These are phyloP conservation scores for Helotiales sp. DNA, from an alignment of 2,329 filamentous ascomycete species.

Conservation along the genomic window DNA sequence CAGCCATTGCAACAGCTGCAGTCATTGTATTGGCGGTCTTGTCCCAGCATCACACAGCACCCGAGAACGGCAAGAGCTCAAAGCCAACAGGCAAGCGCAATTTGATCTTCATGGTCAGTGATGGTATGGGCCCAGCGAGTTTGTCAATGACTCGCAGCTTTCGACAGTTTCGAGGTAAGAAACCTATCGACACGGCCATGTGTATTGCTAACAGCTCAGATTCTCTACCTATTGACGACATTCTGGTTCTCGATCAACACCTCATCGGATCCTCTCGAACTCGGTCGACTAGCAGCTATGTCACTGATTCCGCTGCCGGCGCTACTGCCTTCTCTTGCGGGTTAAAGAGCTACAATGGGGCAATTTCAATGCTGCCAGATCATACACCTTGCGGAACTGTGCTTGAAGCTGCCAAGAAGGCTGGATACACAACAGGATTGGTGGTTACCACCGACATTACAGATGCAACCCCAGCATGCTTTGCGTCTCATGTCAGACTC, in stretches of 20 bases:
- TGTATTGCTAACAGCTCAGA: constrained; percentile 38
- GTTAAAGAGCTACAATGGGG: constrained; percentile 93
- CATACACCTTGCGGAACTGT: constrained; percentile 86
- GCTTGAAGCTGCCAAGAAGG: constrained; percentile 88
- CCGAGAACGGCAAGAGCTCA: constrained; percentile 20
- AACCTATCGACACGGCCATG: neutral
- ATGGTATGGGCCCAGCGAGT: constrained; percentile 96
- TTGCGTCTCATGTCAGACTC: constrained; percentile 82
- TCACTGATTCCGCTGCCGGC: constrained; percentile 96
- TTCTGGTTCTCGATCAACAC: constrained; percentile 80
- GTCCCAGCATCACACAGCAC: constrained; percentile 64
- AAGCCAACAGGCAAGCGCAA: constrained; percentile 72
- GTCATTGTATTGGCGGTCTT: constrained; percentile 81
- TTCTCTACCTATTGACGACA: constrained; percentile 71
- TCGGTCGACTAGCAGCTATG: constrained; percentile 76
- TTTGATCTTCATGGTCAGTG: constrained; percentile 97
- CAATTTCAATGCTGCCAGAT: constrained; percentile 86
- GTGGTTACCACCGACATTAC: constrained; percentile 95
- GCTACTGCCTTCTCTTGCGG: constrained; percentile 95
- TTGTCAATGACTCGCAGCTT: constrained; percentile 84
- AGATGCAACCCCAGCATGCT: constrained; percentile 94
- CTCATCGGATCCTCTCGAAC: constrained; percentile 90
- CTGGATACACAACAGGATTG: constrained; percentile 88
- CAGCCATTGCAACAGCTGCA: constrained; percentile 73
- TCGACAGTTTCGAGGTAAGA: constrained; percentile 66